A percentile compares a stretch with the other conserved stretches of the same genome.
These are phyloP conservation scores for Zelopaecilomyces penicillatus DNA, from an alignment of 2,329 filamentous ascomycete species.

Conservation along the genomic window DNA sequence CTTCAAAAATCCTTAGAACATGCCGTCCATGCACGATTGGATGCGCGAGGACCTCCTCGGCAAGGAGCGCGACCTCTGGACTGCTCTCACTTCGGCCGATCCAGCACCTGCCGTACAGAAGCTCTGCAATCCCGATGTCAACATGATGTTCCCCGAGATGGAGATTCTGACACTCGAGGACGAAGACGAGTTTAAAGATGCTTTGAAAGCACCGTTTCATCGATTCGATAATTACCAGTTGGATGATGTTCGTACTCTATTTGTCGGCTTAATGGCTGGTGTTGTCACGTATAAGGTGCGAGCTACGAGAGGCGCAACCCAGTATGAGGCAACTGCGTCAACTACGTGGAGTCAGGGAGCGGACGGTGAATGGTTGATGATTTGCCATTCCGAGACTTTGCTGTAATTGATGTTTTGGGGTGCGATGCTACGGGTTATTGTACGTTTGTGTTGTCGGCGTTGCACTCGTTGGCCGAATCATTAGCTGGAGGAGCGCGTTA, in stretches of 20 bases:
- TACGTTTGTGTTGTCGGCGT: too few species aligned
- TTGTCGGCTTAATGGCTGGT: constrained; percentile 9
- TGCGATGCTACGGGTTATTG: too few species aligned
- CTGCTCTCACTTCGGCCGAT: constrained; percentile 7
- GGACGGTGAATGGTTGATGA: constrained; percentile 7
- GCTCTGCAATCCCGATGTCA: constrained; percentile 7
- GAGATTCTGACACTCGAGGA: constrained; percentile 7
- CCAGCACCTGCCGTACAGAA: constrained; percentile 6
- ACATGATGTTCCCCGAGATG: constrained; percentile 8
- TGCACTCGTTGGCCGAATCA: too few species aligned
- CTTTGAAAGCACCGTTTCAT: constrained; percentile 7
- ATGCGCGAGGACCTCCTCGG: constrained; percentile 8
- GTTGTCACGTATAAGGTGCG: constrained; percentile 9
- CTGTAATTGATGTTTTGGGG: background rate
- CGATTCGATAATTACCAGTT: constrained; percentile 7
- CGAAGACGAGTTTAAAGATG: constrained; percentile 4
- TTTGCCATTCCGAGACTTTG: constrained; percentile 4
- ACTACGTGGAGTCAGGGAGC: constrained; percentile 8
- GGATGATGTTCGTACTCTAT: constrained; percentile 3
- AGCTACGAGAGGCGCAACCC: constrained; percentile 4
- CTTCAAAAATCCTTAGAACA: background rate
- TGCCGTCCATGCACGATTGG: constrained; percentile 9
- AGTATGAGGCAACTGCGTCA: constrained; percentile 6
- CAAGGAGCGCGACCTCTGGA: constrained; percentile 9
- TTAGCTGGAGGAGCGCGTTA: too few species aligned